Percentiles rank a stretch among this genome's conserved stretches.
phyloP scores from a whole-genome alignment of 306 rosid species.

The Phaseolus lunatus region DNA sequence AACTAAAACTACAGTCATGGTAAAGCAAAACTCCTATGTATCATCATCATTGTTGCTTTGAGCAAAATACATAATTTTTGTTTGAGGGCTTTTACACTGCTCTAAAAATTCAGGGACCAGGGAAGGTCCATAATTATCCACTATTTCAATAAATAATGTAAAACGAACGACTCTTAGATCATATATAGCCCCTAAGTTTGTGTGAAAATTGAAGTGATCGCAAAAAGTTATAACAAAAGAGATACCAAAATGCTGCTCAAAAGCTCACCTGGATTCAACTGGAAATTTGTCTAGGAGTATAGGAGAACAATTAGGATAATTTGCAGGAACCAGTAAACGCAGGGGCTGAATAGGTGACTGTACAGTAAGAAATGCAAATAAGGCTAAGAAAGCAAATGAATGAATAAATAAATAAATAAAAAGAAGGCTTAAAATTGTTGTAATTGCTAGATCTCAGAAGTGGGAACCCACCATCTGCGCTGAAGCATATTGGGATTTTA shows the following conservation, averaged over 20 bases:
- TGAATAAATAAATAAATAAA: not conserved
- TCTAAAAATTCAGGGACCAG: not conserved
- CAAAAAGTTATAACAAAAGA: slow-evolving; percentile 29
- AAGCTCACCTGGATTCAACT: slow-evolving; percentile 77
- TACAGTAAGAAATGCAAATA: slow-evolving; percentile 46
- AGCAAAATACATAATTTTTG: not conserved
- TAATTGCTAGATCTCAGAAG: slow-evolving; percentile 21
- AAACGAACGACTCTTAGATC: not conserved
- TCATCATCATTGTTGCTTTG: not conserved
- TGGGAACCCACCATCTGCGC: slow-evolving; percentile 70
- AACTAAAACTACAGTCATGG: not conserved
- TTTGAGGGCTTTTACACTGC: not conserved
- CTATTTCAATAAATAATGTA: not conserved
- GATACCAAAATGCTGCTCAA: slow-evolving; percentile 29
- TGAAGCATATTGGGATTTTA: slow-evolving; percentile 83
- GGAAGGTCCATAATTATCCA: not conserved
- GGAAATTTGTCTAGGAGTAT: slow-evolving; percentile 85
- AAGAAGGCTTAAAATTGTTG: not conserved
- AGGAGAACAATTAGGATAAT: slow-evolving; percentile 90
- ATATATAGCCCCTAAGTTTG: not conserved
- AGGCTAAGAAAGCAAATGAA: slow-evolving; percentile 31
- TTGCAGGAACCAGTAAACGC: slow-evolving; percentile 86
- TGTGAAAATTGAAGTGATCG: not conserved
- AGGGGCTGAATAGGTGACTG: slow-evolving; percentile 95
- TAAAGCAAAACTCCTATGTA: not conserved